Evolutionary conservation across 768 basidiomycete species (phyloP), one percentile per base, ranked within the genome.

Genomic region (Tricholoma hemisulphureum): DNA sequence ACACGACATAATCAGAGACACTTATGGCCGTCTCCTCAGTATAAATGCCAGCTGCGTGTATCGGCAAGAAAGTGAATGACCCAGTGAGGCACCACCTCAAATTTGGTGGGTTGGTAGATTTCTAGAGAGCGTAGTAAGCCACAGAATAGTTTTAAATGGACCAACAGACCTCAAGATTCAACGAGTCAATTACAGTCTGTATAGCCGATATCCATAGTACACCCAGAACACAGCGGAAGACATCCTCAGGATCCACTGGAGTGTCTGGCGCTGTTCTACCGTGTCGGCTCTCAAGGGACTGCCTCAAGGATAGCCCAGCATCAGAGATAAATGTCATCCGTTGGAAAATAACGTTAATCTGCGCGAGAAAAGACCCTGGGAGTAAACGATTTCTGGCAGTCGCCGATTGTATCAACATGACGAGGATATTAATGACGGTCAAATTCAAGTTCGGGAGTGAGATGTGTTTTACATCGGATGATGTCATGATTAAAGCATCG

Each of bases 11-110:
- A 50, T 50, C 49, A 29, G 49, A 28, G n/a, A 50, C n/a, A 29
- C 28, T 50, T 18, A 50, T 20, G 16, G 49, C n/a, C n/a, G 26
- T n/a, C 14, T 23, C 31, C 31, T n/a, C 49, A 31, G 49, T 29
- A 51, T 51, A 51, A 21, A 51, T 51, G 28, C 49, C 49, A 29
- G 49, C 49, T 29, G 49, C 49, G 31, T 51, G 49, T 24, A 51
- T 51, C 2, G 49, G 49, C 7, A 51, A 21, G 28, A 51, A 51
- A 29, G 49, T 16, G 8, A 51, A 51, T 2, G 16, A 14, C 32
- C 28, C 28, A 31, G 28, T 28, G 28, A 21, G 49, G 49, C 49
- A 51, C 49, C 49, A 51, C 21, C 46, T 26, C 32, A 51, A 18
- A 32, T 31, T n/a, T 31, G 49, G 49, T 18, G 39, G 39, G 39